phyloP scores from a whole-genome alignment of 768 basidiomycete genomes.

The Termitomyces sp. region DNA sequence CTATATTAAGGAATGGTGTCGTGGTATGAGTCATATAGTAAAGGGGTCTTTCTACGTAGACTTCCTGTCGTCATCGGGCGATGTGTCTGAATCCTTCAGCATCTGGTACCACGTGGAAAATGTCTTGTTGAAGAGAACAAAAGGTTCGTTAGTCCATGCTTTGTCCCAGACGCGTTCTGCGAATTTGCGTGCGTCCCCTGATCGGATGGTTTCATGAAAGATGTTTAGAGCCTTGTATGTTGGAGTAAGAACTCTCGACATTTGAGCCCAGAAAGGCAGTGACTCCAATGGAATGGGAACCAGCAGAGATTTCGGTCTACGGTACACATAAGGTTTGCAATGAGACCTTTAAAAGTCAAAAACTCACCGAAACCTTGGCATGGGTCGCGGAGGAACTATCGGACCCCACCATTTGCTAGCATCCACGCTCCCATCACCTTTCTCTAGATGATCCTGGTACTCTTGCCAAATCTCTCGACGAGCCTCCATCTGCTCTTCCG shows the following conservation, averaged over 20 bases:
- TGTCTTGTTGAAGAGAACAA: constrained; percentile 37
- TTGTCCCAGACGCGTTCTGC: constrained; percentile 58
- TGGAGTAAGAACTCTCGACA: constrained; percentile 54
- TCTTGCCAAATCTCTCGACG: constrained; percentile 43
- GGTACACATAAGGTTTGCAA: constrained; percentile 1
- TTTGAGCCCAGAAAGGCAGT: constrained; percentile 45
- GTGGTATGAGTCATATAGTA: background rate
- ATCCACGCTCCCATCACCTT: constrained; percentile 17
- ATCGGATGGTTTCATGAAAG: constrained; percentile 45
- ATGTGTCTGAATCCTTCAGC: constrained; percentile 37
- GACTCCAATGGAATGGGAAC: constrained; percentile 54
- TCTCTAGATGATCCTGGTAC: constrained; percentile 41
- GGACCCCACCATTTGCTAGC: constrained; percentile 33
- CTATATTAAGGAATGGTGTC: background rate
- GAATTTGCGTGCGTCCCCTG: constrained; percentile 56
- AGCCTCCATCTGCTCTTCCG: constrained; percentile 34
- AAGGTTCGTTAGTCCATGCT: constrained; percentile 58
- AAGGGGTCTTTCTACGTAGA: constrained; percentile 11
- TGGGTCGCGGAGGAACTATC: constrained; percentile 33
- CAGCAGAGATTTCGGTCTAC: constrained; percentile 47
- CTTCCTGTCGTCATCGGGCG: constrained; percentile 33
- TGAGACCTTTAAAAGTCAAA: constrained; percentile 6
- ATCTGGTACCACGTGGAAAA: constrained; percentile 35
- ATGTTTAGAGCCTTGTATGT: constrained; percentile 46
- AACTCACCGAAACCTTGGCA: constrained; percentile 33